Conservation (phyloP, 2,329 filamentous ascomycete genomes). For the Cylindrodendrum hubeiense region DNA sequence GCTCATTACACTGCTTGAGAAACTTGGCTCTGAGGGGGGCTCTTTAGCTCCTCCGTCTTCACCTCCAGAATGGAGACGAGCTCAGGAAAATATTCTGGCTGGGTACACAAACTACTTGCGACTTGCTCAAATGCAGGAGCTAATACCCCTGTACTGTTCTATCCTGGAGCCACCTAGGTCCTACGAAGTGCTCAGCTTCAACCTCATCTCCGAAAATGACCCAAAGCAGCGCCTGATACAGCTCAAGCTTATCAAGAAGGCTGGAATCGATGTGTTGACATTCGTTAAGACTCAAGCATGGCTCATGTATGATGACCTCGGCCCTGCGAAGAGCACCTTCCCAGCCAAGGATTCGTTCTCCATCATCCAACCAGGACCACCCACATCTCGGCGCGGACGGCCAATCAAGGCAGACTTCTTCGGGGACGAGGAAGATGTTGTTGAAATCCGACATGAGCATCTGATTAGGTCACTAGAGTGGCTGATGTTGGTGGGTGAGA, state of each 20-base stretch:
- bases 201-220: slow-evolving; percentile 80
- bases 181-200: slow-evolving; percentile 79
- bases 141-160: slow-evolving; percentile 90
- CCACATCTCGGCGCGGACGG: slow-evolving; percentile 61
- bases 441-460: slow-evolving; percentile 73
- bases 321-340: slow-evolving; percentile 46
- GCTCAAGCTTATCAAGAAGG: slow-evolving; percentile 80
- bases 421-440: slow-evolving; percentile 66
- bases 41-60: slow-evolving; percentile 25
- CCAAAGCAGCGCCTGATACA: slow-evolving; percentile 73
- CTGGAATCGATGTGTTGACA: slow-evolving; percentile 77
- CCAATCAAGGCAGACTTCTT: slow-evolving; percentile 80
- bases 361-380: slow-evolving; percentile 59
- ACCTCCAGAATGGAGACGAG: slow-evolving; percentile 51
- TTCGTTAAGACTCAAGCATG: slow-evolving; percentile 79
- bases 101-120: slow-evolving; percentile 86
- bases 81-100: slow-evolving; percentile 81
- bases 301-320: slow-evolving; percentile 64
- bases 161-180: slow-evolving; percentile 75
- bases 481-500: slow-evolving; percentile 80
- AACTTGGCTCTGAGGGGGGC: slow-evolving; percentile 54
- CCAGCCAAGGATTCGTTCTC: slow-evolving; percentile 61
- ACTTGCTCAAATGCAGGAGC: slow-evolving; percentile 77
- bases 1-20: slow-evolving; percentile 76
- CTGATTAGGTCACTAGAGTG: slow-evolving; percentile 88